Evolutionary conservation across 805 yeast genomes (phyloP), one percentile per base, ranked within the genome.

Genomic region (Wickerhamiella brachini): DNA sequence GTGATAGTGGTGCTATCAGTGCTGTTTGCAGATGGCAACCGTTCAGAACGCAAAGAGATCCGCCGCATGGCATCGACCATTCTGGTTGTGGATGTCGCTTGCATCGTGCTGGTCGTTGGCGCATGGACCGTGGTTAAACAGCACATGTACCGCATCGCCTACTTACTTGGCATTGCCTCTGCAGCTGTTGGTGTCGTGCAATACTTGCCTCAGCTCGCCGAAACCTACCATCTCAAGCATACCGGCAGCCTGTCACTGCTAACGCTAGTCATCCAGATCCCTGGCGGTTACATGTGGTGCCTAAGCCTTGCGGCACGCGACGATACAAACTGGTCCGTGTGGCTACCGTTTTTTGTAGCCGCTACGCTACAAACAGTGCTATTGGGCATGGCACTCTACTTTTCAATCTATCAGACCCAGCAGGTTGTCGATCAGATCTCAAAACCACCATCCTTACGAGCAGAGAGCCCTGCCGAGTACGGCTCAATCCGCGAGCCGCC

Each of bases 241-340:
- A 81, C 94, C 0, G 95, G 95, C 9, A 80, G 88, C 0, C 70
- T 86, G 21, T 84, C 94, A 0, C 70, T 85, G 10, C 76, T 79
- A 6, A 85, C 84, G 87, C 83, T 86, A 90, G 68, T 80, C 44
- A 74, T 87, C 56, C 95, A 86, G 63, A 85, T 94, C 18, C 95
- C 95, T 0, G 95, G 95, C 15, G 95, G 95, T 17, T 82, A 76
- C 56, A 51, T 85, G 1, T 86, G 90, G 84, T 77, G 93, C 2
- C 72, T 78, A n/a, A 78, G 85, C 1, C 68, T 86, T 49, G 82
- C 78, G 50, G 63, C 77, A 53, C 78, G 88, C 46, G 83, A 83
- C 44, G 93, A 86, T 7, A 77, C 90, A 1, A 77, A 77, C 54
- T 86, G 95, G 95, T 81, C 90, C 57, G 78, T 88, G 12, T 86